These are phyloP conservation scores for Phanerochaete sordida DNA, from an alignment of 768 basidiomycete genomes.

Conservation along the genomic window DNA sequence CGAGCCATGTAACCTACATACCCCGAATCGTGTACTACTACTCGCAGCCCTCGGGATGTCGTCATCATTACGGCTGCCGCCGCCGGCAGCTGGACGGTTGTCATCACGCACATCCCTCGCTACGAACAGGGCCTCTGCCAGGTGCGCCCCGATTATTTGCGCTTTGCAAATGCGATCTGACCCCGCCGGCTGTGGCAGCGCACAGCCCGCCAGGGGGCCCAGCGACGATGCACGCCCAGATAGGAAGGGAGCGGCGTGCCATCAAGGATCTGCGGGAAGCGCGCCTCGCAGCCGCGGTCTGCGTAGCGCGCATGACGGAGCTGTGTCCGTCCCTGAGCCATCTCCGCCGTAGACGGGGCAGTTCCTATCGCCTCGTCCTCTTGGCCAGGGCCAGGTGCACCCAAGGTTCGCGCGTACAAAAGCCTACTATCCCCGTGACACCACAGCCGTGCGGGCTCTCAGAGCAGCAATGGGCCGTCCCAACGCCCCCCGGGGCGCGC, in stretches of 20 bases:
- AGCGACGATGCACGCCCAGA: neutral
- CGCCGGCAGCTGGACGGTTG: no score
- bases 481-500: no score
- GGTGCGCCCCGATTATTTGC: neutral
- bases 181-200: no score
- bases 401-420: neutral
- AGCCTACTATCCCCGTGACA: neutral
- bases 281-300: neutral
- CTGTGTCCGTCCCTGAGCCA: neutral
- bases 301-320: neutral
- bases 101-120: neutral
- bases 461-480: no score
- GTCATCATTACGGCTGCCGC: no score
- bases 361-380: neutral
- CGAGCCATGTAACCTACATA: neutral
- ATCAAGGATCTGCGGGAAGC: neutral
- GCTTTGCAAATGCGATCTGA: neutral
- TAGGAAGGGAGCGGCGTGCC: neutral
- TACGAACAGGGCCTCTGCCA: neutral
- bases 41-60: neutral
- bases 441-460: no score
- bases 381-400: neutral
- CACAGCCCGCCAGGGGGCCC: no score
- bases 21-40: neutral
- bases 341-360: neutral